Percentiles rank a stretch among this genome's conserved stretches.
Evolutionary conservation across 371 early-diverging fungal species (phyloP).

Genomic region (Rhizopus arrhizus): DNA sequence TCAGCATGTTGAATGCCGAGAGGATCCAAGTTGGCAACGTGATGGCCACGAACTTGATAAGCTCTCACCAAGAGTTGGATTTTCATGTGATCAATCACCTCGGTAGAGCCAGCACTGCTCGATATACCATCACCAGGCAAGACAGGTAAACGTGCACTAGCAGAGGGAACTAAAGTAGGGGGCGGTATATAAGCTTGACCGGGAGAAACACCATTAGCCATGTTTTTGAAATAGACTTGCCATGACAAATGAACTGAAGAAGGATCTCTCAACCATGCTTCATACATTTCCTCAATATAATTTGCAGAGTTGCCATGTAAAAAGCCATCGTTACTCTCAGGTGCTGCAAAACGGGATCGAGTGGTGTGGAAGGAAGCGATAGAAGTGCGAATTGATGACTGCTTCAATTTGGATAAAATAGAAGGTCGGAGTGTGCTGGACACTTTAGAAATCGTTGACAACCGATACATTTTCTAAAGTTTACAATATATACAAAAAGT

Average conservation of each 20-base stretch:
- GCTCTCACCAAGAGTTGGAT: slow-evolving; percentile 96
- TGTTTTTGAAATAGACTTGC: slow-evolving; percentile 95
- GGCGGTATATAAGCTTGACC: slow-evolving; percentile 79
- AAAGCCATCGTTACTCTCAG: slow-evolving; percentile 35
- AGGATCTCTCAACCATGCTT: slow-evolving; percentile 91
- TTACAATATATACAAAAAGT: slow-evolving; percentile 8
- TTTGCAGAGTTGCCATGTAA: slow-evolving; percentile 77
- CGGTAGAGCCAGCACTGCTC: slow-evolving; percentile 47
- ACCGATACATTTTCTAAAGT: slow-evolving; percentile 36
- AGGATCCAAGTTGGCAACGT: slow-evolving; percentile 92
- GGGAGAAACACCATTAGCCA: slow-evolving; percentile 73
- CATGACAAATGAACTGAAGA: slow-evolving; percentile 93
- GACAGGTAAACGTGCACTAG: slow-evolving; percentile 67
- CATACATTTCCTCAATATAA: slow-evolving; percentile 96
- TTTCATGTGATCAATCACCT: slow-evolving; percentile 95
- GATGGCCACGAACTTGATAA: slow-evolving; percentile 96
- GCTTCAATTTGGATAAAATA: slow-evolving; percentile 15
- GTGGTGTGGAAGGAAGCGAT: slow-evolving; percentile 36
- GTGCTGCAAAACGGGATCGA: slow-evolving; percentile 31
- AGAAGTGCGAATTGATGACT: slow-evolving; percentile 20
- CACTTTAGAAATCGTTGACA: slow-evolving; percentile 31
- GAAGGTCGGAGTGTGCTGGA: slow-evolving; percentile 20
- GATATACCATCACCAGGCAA: slow-evolving; percentile 49
- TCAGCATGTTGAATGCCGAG: slow-evolving; percentile 80
- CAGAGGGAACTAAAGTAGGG: slow-evolving; percentile 76